Evolutionary conservation across 805 yeast genomes (phyloP), one percentile per base, ranked within the genome.

Genomic region (Clavispora carvajalis): DNA sequence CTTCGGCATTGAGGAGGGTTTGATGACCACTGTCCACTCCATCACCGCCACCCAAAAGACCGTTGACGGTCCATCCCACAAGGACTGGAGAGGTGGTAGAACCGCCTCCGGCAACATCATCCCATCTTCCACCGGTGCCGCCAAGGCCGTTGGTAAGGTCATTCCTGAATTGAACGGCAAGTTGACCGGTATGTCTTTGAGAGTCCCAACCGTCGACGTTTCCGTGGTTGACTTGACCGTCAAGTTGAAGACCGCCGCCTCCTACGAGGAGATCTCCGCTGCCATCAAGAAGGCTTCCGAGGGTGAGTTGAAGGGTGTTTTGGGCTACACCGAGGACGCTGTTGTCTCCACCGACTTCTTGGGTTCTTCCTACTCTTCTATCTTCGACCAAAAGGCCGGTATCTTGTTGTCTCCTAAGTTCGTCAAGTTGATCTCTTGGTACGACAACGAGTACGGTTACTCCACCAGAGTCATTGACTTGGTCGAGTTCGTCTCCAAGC

Each of bases 51-150:
- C 65, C 47, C 65, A 60, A 48, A 60, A 60, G 54, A 60, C 65
- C 41, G 65, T 60, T 38, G 65, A 60, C 42, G 64, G 64, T 52
- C 65, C 65, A 45, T 60, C 65, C 47, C 63, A 60, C 56, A 60
- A 60, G 53, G 65, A 60, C 56, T 60, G 65, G 65, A 60, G 65
- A 59, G 65, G 65, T 41, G 65, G 65, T 46, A 57, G 65, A 57
- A 60, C 65, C 49, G 65, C 65, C 40, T 52, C 59, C 35, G 65
- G 62, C 41, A 60, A 60, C 58, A 60, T 60, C 43, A 60, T 60
- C 44, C 65, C 65, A 43, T 60, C 65, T 12, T 59, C 65, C 44
- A 59, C 65, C 42, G 64, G 65, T 54, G 65, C 65, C 43, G 65
- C 65, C 48, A 60, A 60, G 54, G 65, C 65, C 38, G 65, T 60